A percentile compares a stretch with the other conserved stretches of the same genome.
phyloP scores from a whole-genome alignment of 768 basidiomycete species.

The Clathrus columnatus region DNA sequence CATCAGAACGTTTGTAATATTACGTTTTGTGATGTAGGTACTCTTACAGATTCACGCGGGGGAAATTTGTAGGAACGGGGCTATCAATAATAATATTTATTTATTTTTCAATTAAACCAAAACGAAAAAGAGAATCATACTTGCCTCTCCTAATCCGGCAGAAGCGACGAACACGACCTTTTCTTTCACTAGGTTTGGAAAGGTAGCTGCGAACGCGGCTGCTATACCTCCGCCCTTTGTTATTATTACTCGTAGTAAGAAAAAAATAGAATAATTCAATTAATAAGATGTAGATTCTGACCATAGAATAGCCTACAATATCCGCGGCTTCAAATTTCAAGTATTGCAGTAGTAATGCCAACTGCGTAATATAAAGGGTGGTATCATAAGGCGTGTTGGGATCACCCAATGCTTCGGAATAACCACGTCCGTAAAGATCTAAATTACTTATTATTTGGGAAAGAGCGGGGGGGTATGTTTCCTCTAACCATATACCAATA shows the following conservation, averaged over 20 bases:
- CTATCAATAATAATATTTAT: too few relatives aligned
- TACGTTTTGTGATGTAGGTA: neutral
- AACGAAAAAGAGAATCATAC: neutral
- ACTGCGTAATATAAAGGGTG: constrained; percentile 59
- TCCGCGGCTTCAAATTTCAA: constrained; percentile 60
- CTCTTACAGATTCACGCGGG: neutral
- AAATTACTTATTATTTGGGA: neutral
- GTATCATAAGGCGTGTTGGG: constrained; percentile 61
- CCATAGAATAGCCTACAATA: constrained; percentile 72
- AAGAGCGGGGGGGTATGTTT: neutral
- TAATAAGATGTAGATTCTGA: constrained; percentile 19
- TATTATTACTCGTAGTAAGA: too few relatives aligned
- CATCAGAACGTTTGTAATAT: neutral
- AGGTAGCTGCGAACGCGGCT: constrained; percentile 58
- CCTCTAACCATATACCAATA: constrained; percentile 61
- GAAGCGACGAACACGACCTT: constrained; percentile 60
- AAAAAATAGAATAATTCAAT: neutral
- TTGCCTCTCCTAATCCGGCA: constrained; percentile 50
- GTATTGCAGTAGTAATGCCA: constrained; percentile 78
- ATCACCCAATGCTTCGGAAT: constrained; percentile 51
- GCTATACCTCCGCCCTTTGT: constrained; percentile 73
- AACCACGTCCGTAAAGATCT: constrained; percentile 80
- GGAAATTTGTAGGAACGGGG: too few relatives aligned
- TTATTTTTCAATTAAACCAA: neutral
- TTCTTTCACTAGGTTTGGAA: constrained; percentile 61